Evolutionary conservation across 441 rosid species (phyloP).

Genomic region (Adansonia gregorii): DNA sequence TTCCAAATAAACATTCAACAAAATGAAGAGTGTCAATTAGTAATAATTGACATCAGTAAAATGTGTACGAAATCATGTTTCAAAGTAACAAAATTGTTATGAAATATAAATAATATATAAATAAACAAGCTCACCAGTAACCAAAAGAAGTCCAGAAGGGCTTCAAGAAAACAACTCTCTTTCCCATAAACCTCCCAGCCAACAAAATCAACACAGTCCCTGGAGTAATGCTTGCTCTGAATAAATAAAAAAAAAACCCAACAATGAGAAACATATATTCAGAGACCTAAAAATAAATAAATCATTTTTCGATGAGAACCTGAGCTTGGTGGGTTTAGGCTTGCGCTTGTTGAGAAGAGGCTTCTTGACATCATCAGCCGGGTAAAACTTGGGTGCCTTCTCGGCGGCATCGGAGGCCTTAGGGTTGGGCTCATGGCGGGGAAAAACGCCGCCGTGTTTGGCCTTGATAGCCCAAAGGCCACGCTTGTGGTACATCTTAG

Average conservation of each 20-base stretch:
- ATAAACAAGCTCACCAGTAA: too few species aligned
- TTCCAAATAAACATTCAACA: not conserved
- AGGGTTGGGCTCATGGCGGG: conserved; percentile 39
- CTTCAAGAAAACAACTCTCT: conserved; percentile 23
- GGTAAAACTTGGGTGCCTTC: conserved; percentile 19
- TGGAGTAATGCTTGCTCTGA: too few species aligned
- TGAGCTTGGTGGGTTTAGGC: conserved; percentile 22
- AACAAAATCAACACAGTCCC: conserved; percentile 50
- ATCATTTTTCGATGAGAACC: conserved; percentile 25
- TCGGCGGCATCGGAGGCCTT: conserved; percentile 28
- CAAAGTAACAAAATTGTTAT: not conserved
- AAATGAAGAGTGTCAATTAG: not conserved
- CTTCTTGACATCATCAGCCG: too few species aligned
- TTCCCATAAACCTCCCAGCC: conserved; percentile 46
- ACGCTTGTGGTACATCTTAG: too few species aligned
- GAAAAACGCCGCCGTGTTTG: conserved; percentile 32
- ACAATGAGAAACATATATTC: not conserved
- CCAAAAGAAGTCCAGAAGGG: too few species aligned
- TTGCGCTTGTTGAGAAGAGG: too few species aligned
- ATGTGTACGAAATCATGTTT: not conserved
- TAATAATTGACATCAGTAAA: not conserved
- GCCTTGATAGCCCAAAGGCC: conserved; percentile 27
- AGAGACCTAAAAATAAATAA: not conserved
- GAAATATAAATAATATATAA: not conserved
- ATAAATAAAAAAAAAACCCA: not conserved